Evolutionary conservation across 2,329 filamentous ascomycete species (phyloP), one percentile per base, ranked within the genome.

Genomic region (Exophiala bonariae): DNA sequence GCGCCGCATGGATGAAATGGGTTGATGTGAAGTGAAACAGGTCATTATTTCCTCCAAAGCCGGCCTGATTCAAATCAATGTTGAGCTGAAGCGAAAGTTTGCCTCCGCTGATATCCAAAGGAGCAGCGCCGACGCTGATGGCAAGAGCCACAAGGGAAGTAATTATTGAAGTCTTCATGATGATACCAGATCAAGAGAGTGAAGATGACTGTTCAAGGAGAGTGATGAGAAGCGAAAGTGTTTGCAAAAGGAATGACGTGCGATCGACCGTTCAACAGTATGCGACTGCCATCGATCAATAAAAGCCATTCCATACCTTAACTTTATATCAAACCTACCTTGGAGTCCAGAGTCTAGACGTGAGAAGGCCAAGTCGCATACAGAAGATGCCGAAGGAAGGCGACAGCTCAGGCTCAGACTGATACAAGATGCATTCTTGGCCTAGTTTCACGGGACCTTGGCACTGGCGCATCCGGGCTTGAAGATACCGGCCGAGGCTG

Each of bases 1-100:
- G 75, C 3, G 65, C 72, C 13, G 77, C 76, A 34, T 68, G 60
- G 48, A 79, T 62, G 35, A 66, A 56, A 64, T 71, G 78, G 46
- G 68, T 73, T 16, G 71, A 74, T 44, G 76, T 77, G 65, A 78
- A 80, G 52, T 28, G 14, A 39, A 44, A 43, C 23, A 26, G 16
- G 17, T 34, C 32, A 34, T 18, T 34, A 18, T 18, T 34, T n/a
- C 6, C 32, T 18, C 13, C 32, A n/a, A 34, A 18, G 32, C 13
- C 32, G 17, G 13, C 32, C 17, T 34, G 32, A n/a, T 18, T 18
- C 7, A 34, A n/a, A 14, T 34, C 17, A 18, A 34, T 34, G 17
- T 34, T 34, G n/a, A 34, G 32, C 32, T 34, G 32, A 34, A 34
- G 32, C 17, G 32, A 34, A 18, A 34, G 13, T 14, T 6, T 34